Evolutionary conservation across 1,139 yeast genomes (phyloP).

Genomic region (Trichomonascaceae sp.): DNA sequence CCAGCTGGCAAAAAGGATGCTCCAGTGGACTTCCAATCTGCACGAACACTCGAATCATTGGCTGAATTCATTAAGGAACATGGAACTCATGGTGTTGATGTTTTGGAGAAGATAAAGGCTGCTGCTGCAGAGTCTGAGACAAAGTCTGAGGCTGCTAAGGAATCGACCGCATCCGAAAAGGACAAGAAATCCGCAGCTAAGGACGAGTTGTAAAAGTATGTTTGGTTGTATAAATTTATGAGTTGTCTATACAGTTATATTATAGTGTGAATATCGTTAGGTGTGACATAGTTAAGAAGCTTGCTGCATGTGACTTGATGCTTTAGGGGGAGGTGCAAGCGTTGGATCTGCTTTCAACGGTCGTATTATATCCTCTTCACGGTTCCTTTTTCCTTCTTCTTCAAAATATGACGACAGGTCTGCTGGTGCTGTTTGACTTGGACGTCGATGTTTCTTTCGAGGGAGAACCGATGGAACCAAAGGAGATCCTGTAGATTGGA

Average conservation of each 20-base stretch:
- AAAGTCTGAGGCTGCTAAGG: slow-evolving; percentile 22
- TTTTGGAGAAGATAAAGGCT: slow-evolving; percentile 26
- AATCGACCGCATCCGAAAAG: slow-evolving; percentile 37
- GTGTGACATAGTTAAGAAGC: background rate
- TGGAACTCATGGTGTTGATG: slow-evolving; percentile 58
- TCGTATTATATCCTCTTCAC: slow-evolving; percentile 27
- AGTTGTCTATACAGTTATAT: background rate
- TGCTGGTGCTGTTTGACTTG: slow-evolving; percentile 8
- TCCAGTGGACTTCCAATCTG: slow-evolving; percentile 64
- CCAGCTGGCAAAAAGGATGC: slow-evolving; percentile 83
- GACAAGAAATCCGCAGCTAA: slow-evolving; percentile 1
- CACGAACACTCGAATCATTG: slow-evolving; percentile 70
- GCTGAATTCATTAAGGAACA: slow-evolving; percentile 61
- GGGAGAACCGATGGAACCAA: slow-evolving; percentile 13
- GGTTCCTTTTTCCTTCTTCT: slow-evolving; percentile 32
- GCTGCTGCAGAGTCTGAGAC: slow-evolving; percentile 14
- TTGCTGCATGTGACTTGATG: background rate
- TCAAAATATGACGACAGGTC: slow-evolving; percentile 33
- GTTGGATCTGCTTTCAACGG: slow-evolving; percentile 8
- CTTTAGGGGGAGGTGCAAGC: slow-evolving; percentile 23
- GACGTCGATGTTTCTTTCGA: slow-evolving; percentile 12
- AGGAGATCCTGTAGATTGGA: slow-evolving; percentile 17
- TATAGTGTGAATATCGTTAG: background rate
- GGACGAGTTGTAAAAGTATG: slow-evolving; percentile 8
- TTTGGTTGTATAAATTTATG: slow-evolving; percentile 1